Base-by-base conservation (phyloP, 331 rosid genomes). In the Malus hybrid region DNA sequence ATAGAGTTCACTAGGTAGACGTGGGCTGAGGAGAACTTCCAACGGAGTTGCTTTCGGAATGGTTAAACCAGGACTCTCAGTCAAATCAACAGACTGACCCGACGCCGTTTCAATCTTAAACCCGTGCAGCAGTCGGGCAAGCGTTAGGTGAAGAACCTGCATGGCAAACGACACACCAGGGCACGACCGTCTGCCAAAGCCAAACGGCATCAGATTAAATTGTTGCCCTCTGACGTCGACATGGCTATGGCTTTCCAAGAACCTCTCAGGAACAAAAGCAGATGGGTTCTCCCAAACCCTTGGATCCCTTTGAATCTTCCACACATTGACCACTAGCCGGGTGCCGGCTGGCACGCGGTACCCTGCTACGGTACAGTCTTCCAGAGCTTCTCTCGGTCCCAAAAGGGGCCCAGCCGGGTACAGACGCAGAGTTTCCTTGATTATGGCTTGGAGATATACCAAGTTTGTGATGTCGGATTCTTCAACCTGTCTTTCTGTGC, bases 271-370 rank as follows among this genome's bases (percentile, higher is more conserved):
- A 18, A 8, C 28, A 55, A 70, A 70, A 28, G 28, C 46, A 31
- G 24, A 64, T 7, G 68, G 68, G 13, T 61, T 82, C 74, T 79
- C 7, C 90, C 90, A 88, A 54, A 81, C 67, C 31, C 76, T 73
- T 1, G 87, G 86, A 74, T 88, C 92, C n/a, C 90, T 76, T 1
- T 88, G 92, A 67, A 88, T 79, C 83, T 80, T 86, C 90, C 90
- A 86, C 1, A 82, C 44, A 39, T 88, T 85, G 31, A 85, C 87
- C 27, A 86, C 76, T 31, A 90, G 63, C 14, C 88, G 79, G 1
- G 96, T 86, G 32, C 91, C 93, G 0, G 84, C 84, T 4, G 83
- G 82, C 14, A 90, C 88, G 36, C 78, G 56, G 68, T 84, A 86
- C n/a, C 93, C 93, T 34, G 71, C 80, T 2, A 90, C 76, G 15